A percentile compares a stretch with the other conserved stretches of the same genome.
phyloP scores from a whole-genome alignment of 371 early-diverging fungal species.

The Lichtheimia corymbifera region DNA sequence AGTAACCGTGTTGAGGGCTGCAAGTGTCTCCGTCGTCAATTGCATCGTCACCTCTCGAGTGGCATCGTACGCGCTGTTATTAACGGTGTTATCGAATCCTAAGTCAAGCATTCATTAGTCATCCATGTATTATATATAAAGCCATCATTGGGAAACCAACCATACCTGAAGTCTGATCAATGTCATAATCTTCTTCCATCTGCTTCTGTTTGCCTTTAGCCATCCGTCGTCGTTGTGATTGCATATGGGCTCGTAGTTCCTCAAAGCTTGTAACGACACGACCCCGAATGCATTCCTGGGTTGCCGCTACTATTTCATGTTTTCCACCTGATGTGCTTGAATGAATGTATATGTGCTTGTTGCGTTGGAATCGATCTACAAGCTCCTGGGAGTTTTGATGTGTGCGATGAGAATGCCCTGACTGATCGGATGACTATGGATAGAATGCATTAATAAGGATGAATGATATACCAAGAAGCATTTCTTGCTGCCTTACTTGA shows the following conservation, averaged over 20 bases:
- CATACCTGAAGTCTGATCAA: neutral
- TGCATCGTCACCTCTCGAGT: constrained; percentile 2
- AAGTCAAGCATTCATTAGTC: neutral
- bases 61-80: neutral
- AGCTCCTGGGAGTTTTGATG: too few relatives aligned
- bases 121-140: too few relatives aligned
- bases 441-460: too few relatives aligned
- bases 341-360: too few relatives aligned
- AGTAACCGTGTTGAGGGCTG: constrained; percentile 15
- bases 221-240: neutral
- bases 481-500: constrained; percentile 8
- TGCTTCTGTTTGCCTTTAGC: neutral
- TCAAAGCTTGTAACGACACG: constrained; percentile 11
- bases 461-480: too few relatives aligned
- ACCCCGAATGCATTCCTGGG: neutral
- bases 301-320: too few relatives aligned
- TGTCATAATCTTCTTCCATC: neutral
- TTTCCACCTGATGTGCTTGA: neutral
- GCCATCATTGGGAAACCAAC: too few relatives aligned
- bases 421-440: too few relatives aligned
- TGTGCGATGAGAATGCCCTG: too few relatives aligned
- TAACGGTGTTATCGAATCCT: neutral
- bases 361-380: too few relatives aligned
- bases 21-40: constrained; percentile 21
- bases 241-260: constrained; percentile 7